A percentile compares a stretch with the other conserved stretches of the same genome.
Evolutionary conservation across 1,284 basidiomycete genomes (phyloP).

Genomic region (Apiotrichum gracile): DNA sequence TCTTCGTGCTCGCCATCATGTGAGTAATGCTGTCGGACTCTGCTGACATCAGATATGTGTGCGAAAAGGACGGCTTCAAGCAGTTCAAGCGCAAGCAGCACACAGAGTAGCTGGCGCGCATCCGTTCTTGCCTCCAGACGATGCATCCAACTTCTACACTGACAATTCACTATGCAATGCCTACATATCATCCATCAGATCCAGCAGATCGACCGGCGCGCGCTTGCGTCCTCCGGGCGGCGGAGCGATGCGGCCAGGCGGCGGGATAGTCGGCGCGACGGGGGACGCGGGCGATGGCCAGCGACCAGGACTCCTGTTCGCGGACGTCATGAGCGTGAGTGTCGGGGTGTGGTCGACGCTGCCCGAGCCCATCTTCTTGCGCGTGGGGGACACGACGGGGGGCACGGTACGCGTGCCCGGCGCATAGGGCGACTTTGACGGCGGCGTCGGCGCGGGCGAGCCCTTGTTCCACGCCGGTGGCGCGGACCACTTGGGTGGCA

Average conservation of each 20-base stretch:
- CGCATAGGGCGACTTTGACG: slow-evolving; percentile 1
- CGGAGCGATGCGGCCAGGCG: background rate
- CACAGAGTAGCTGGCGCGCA: no score
- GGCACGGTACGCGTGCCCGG: background rate
- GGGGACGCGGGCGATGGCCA: background rate
- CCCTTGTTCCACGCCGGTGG: background rate
- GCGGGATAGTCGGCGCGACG: background rate
- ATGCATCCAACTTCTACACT: no score
- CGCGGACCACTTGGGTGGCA: no score
- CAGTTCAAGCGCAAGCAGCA: no score
- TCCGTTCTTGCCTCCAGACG: no score
- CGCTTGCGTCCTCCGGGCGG: background rate
- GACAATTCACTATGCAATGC: no score
- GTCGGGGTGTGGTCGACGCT: slow-evolving; percentile 11
- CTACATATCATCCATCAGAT: background rate
- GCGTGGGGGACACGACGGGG: background rate
- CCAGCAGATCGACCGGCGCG: background rate
- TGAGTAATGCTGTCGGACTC: no score
- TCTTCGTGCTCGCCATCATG: background rate
- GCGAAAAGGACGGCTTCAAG: no score
- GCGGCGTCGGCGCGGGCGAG: slow-evolving; percentile 5
- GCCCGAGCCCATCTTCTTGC: background rate
- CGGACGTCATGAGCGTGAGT: slow-evolving; percentile 2
- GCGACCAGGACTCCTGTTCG: background rate
- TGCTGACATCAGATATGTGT: background rate